Evolutionary conservation across 768 basidiomycete species (phyloP), one percentile per base, ranked within the genome.

Genomic region (Roridomyces roridus): DNA sequence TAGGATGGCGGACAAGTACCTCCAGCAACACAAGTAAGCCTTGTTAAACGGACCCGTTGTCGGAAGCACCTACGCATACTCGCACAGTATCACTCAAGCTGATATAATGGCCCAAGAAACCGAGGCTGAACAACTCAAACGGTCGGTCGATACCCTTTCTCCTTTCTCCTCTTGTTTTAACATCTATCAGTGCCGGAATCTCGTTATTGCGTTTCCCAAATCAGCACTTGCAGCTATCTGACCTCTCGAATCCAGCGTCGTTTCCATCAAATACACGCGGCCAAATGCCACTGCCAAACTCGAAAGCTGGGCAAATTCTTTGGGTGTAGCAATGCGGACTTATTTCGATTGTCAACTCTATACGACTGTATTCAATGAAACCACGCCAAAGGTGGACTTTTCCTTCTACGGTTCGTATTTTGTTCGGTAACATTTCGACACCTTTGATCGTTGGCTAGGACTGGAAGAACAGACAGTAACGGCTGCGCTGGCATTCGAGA

Each of bases 311-410:
- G 54, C 60, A 23, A 25, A 21, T 15, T 21, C 45, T 17, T 35
- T 66, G 21, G 48, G 62, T 35, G 2, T 6, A 14, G 65, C 70
- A 17, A 65, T 72, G 55, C 31, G 57, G 2, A 55, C 35, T 0
- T 68, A 66, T 51, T 72, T 72, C 36, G 65, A 68, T 44, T 66
- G 66, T 51, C 61, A 69, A 41, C 56, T 43, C 5, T 71, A 67
- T 52, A 68, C 17, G 23, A 63, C 51, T 6, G 43, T 21, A 25
- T 43, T 55, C 48, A 44, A 56, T n/a, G 44, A 46, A 14, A 0
- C 36, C 28, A 25, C 31, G 11, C 59, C 56, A 1, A 56, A 52
- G 40, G 48, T 61, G 6, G 59, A 63, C 23, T 66, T 51, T 42
- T 44, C 55, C 17, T 70, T 70, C 51, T 70, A 70, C 53, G 68